A percentile compares a stretch with the other conserved stretches of the same genome.
phyloP scores from a whole-genome alignment of 2,329 filamentous ascomycete species.

The Amesomyces nigricolor region DNA sequence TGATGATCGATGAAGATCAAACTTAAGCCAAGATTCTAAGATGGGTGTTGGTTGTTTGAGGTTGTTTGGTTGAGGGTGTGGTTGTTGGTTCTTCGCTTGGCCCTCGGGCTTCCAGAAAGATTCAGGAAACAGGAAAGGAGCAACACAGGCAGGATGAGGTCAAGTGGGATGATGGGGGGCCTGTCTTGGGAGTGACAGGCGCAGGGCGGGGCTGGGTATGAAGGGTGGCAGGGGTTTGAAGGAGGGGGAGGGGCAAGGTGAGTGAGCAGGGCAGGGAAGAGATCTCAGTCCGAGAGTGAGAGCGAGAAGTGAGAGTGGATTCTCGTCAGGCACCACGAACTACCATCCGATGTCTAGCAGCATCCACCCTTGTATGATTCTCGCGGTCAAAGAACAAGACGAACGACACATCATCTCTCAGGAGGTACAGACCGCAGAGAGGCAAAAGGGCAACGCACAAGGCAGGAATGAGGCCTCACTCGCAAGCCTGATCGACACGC shows the following conservation, averaged over 20 bases:
- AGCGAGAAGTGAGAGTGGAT: background rate
- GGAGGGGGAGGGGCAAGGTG: background rate
- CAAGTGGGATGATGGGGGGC: constrained; percentile 6
- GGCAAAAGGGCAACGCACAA: background rate
- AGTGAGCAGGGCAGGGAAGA: background rate
- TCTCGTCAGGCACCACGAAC: background rate
- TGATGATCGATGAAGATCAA: constrained; percentile 4
- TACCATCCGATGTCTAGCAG: background rate
- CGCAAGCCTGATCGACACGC: background rate
- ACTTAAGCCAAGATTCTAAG: background rate
- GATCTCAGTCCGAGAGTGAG: background rate
- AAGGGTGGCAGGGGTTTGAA: constrained; percentile 5
- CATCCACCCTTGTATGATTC: background rate
- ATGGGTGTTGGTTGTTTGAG: background rate
- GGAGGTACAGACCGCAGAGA: background rate
- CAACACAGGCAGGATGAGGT: constrained; percentile 1
- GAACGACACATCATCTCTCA: background rate
- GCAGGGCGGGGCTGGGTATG: constrained; percentile 14
- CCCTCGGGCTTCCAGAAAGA: background rate
- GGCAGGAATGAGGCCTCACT: background rate
- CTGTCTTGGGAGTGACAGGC: constrained; percentile 4
- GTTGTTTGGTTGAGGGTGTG: background rate
- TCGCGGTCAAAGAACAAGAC: background rate
- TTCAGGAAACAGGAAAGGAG: background rate
- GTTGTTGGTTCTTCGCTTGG: constrained; percentile 5